Evolutionary conservation across 2,329 filamentous ascomycete species (phyloP).

Genomic region (Teratosphaeria epicoccoides): DNA sequence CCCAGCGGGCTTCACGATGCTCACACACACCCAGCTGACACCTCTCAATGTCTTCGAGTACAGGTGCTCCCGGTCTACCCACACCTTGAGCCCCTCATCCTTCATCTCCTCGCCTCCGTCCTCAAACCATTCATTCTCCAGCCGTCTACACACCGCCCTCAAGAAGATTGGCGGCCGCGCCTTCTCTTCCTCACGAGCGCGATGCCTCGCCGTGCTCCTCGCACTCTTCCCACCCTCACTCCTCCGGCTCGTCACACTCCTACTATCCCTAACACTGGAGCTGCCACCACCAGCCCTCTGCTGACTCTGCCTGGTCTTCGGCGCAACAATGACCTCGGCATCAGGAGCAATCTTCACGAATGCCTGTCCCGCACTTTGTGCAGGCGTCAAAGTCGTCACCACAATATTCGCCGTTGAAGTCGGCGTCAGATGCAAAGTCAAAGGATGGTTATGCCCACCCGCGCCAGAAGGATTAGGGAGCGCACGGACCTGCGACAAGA

Average conservation of each 20-base stretch:
- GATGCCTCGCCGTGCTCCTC: conserved; percentile 57
- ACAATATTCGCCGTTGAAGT: conserved; percentile 91
- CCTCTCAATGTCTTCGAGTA: conserved; percentile 63
- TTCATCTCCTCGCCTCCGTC: conserved; percentile 41
- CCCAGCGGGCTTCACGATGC: conserved; percentile 73
- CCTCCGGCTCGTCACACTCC: conserved; percentile 70
- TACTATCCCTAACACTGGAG: conserved; percentile 57
- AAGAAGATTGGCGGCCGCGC: conserved; percentile 61
- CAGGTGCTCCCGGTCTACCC: conserved; percentile 73
- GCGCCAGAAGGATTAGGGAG: conserved; percentile 66
- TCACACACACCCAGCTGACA: conserved; percentile 66
- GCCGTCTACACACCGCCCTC: conserved; percentile 60
- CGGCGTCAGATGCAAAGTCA: conserved; percentile 87
- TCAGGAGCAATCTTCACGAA: conserved; percentile 92
- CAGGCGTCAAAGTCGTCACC: conserved; percentile 71
- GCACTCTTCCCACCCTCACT: conserved; percentile 60
- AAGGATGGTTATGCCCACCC: conserved; percentile 52
- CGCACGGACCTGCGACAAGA: conserved; percentile 84
- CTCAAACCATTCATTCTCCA: conserved; percentile 66
- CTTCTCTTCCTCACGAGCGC: conserved; percentile 52
- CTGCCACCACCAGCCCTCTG: conserved; percentile 40
- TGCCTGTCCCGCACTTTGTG: conserved; percentile 53
- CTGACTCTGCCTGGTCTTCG: conserved; percentile 60
- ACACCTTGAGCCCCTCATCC: conserved; percentile 57
- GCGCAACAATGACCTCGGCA: conserved; percentile 93